Evolutionary conservation across 2,329 filamentous ascomycete genomes (phyloP), one percentile per base, ranked within the genome.

Genomic region (Nothophoma quercina): DNA sequence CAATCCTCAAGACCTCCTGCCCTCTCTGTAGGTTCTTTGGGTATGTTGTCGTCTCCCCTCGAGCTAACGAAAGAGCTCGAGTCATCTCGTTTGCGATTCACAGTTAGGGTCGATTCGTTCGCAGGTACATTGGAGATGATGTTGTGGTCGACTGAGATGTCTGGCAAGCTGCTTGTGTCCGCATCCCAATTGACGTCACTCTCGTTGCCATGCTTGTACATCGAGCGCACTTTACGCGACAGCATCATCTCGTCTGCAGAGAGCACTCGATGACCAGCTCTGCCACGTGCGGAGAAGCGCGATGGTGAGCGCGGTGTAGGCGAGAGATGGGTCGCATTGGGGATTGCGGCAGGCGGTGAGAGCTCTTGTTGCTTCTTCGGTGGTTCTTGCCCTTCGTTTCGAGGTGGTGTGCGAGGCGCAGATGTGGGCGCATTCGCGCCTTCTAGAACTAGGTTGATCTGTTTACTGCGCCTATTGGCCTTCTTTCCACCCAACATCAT

Each of bases 1-100:
- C 85, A 88, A 60, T 88, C 85, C 58, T 88, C 85, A 40, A 87
- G 80, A 2, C 85, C 85, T 7, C 85, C 85, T 18, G 85, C 85
- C 25, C 83, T 70, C 69, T 88, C 85, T 41, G 78, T 75, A 9
- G 80, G 75, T 57, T 86, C 81, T 58, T 80, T 77, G 41, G 75
- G 72, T 50, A 81, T 78, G 25, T 46, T 58, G 41, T 62, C 68
- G 39, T 53, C 64, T 25, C 59, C 60, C 40, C 59, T 63, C 6
- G 68, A 70, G 50, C 67, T 71, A 21, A 63, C 47, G 8, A 71
- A 58, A 2, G 70, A 73, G 34, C 59, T 62, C 5, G 59, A 46
- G 62, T 59, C 71, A 41, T 66, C 73, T 38, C 51, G 54, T 18
- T 57, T 62, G 33, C 47, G 54, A 23, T 48, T 58, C 32, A 69